Conservation (phyloP, 129 eudicot genomes). For the Centrapalus pauciflorus region DNA sequence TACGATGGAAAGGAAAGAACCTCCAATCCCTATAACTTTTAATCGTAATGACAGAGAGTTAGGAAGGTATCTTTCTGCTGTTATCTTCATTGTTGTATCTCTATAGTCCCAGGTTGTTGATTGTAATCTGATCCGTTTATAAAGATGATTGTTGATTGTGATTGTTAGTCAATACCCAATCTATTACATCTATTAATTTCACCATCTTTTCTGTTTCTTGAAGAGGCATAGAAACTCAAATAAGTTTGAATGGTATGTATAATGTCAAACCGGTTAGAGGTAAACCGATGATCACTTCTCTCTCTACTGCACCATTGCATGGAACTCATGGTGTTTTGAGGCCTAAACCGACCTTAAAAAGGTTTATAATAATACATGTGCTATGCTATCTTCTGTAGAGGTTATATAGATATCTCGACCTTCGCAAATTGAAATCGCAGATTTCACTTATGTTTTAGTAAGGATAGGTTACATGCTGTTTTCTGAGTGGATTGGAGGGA, state of each 20-base stretch:
- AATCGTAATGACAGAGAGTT: background rate
- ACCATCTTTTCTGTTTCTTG: background rate
- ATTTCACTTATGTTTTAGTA: background rate
- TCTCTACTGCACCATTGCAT: background rate
- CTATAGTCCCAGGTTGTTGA: too few species aligned
- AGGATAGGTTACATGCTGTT: background rate
- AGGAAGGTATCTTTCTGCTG: background rate
- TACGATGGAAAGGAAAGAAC: background rate
- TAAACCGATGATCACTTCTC: background rate
- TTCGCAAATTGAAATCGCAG: background rate
- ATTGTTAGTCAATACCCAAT: background rate
- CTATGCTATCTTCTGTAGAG: background rate
- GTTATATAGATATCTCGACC: background rate
- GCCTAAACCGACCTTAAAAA: too few species aligned
- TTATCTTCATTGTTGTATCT: background rate
- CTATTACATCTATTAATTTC: background rate
- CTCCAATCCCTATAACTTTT: background rate
- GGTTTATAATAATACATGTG: background rate
- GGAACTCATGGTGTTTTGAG: too few species aligned
- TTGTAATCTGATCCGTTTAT: too few species aligned
- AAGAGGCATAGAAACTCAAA: background rate
- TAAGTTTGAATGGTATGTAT: background rate
- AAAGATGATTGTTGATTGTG: background rate
- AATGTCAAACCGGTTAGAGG: background rate
- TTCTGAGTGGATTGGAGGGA: background rate